These are phyloP conservation scores for Bauhinia variegata DNA, from an alignment of 306 rosid genomes.

Conservation along the genomic window DNA sequence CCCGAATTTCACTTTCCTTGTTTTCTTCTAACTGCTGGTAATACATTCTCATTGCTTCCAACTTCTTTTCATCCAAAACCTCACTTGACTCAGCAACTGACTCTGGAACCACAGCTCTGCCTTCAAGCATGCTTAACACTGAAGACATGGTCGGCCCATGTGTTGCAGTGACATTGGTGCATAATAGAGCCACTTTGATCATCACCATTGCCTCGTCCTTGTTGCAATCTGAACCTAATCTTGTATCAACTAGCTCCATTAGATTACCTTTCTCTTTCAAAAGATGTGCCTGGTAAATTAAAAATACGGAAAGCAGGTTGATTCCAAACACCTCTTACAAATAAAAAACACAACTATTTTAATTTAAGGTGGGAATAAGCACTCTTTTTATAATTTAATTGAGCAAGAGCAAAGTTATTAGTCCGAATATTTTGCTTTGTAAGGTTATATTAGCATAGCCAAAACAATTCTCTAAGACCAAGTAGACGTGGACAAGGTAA, in stretches of 20 bases:
- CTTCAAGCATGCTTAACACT: constrained; percentile 46
- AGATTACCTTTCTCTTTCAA: constrained; percentile 42
- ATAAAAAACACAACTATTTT: no score
- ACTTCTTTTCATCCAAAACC: constrained; percentile 7
- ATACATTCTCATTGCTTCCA: constrained; percentile 20
- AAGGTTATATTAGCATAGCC: no score
- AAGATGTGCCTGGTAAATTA: constrained; percentile 29
- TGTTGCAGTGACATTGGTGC: constrained; percentile 33
- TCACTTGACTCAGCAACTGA: not conserved
- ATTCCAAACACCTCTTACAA: no score
- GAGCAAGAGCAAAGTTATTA: no score
- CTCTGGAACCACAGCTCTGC: constrained; percentile 28
- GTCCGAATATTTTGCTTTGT: no score
- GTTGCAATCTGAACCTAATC: constrained; percentile 35
- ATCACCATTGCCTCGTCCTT: constrained; percentile 33
- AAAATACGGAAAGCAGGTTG: not conserved
- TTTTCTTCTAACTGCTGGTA: not conserved
- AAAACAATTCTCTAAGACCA: no score
- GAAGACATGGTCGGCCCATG: constrained; percentile 43
- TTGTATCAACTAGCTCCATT: constrained; percentile 37
- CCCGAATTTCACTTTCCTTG: not conserved
- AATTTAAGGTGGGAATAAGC: no score
- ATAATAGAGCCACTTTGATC: constrained; percentile 45
- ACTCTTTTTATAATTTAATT: no score
- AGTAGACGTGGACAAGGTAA: not conserved